Conservation (phyloP, 192 early-diverging fungal species). For the Pilaira anomala region DNA sequence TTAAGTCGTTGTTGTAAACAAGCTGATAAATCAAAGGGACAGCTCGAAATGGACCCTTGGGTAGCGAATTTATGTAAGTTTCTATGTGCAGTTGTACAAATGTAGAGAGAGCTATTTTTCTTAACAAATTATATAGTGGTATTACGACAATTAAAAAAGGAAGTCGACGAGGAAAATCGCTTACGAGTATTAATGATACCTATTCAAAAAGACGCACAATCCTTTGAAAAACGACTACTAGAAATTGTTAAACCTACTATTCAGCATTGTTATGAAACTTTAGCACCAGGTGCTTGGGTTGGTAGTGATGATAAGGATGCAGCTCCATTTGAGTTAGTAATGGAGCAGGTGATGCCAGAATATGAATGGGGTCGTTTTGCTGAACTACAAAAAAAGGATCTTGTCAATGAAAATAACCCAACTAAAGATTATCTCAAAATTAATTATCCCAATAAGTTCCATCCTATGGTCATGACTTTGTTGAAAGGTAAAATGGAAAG, state of each 20-base stretch:
- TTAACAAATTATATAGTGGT: constrained; percentile 24
- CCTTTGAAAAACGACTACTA: constrained; percentile 28
- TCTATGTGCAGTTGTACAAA: not conserved
- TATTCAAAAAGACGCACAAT: constrained; percentile 25
- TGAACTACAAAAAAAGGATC: constrained; percentile 30
- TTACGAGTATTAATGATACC: constrained; percentile 28
- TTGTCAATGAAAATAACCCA: constrained; percentile 37
- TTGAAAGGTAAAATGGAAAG: constrained; percentile 40
- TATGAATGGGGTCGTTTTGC: constrained; percentile 42
- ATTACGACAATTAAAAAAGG: constrained; percentile 28
- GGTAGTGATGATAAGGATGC: constrained; percentile 23
- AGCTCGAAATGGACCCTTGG: constrained; percentile 36
- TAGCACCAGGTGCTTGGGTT: constrained; percentile 15
- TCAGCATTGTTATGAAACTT: constrained; percentile 12
- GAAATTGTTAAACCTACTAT: constrained; percentile 20
- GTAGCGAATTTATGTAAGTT: constrained; percentile 36
- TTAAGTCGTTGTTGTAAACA: constrained; percentile 33
- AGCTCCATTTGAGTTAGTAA: constrained; percentile 2
- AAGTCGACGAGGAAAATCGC: constrained; percentile 40
- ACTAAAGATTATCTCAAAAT: constrained; percentile 34
- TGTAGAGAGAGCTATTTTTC: not conserved
- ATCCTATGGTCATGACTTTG: constrained; percentile 34
- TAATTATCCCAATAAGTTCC: constrained; percentile 41
- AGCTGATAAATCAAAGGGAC: constrained; percentile 12
- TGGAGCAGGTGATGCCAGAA: constrained; percentile 20